Base-by-base conservation (phyloP, 2,329 filamentous ascomycete genomes). In the Dissoconium aciculare region DNA sequence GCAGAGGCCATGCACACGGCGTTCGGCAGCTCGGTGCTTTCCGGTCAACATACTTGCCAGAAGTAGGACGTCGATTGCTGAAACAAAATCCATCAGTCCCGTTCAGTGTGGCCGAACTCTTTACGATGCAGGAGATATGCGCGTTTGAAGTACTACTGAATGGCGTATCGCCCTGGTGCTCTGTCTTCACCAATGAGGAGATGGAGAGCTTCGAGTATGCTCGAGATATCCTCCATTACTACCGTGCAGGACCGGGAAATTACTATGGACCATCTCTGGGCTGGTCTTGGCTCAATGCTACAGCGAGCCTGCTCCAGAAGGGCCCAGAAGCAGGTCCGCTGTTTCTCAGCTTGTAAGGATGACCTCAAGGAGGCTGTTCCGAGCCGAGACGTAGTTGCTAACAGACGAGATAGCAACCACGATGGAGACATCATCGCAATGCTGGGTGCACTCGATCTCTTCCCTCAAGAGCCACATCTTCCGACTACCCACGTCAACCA, bases 111-210 rank as follows among this genome's bases (percentile, higher is more conserved):
- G 42, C 53, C 3, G 67, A 72, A 32, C 48, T 72, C 21, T 73
- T 64, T 42, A 57, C 62, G 35, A 72, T 73, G 69, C 69, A 72
- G 45, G 67, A 72, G 40, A 63, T 71, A 55, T 73, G 69, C 44
- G 69, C 66, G 1, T 74, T 72, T 39, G 69, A 73, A 47, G 67
- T 57, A 0, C 59, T 65, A 2, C 62, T 63, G 0, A 58, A 63
- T 34, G 69, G 68, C 5, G 53, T 49, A 13, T 70, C 66, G 45
- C 56, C 57, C 4, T 73, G 68, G 68, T 73, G 68, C 39, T 50
- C 63, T 32, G 56, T 70, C 5, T 73, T 73, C 45, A 65, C 60
- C 0, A 52, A 55, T 17, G 49, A 63, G 1, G 68, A 72, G 27
- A 71, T 67, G 58, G 47, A 61, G 9, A 47, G 57, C 29, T 72